Base-by-base conservation (phyloP, 2,329 filamentous ascomycete genomes). In the Penicillium sclerotiorum region DNA sequence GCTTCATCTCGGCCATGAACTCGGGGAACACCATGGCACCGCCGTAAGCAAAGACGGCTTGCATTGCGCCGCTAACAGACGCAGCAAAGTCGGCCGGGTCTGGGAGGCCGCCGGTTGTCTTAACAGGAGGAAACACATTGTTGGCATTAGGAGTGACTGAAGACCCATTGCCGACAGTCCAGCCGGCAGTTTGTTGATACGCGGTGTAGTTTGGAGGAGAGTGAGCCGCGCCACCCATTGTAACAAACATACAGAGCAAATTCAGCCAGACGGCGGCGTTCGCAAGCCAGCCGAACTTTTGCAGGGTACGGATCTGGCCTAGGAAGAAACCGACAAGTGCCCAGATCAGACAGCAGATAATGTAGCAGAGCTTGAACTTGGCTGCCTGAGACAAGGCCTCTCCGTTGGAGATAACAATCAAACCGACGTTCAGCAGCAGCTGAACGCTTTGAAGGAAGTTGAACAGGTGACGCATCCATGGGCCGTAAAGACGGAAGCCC, bases 21-120 rank as follows among this genome's bases (percentile, higher is more conserved):
- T 77, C 73, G 28, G 70, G 66, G 60, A 78, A 80, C 1, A 79
- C 61, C 52, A 71, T 73, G 4, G 73, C 68, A 20, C 75, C 75
- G 33, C 73, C 73, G 50, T 76, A 77, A 13, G 52, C 45, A 22
- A 52, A 55, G 6, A 18, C 72, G 61, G 54, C 50, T 45, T 59
- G 39, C 50, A 49, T 50, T 20, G 52, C 51, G 39, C 47, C 50
- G 23, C 37, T 45, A 12, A 56, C 36, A 5, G 47, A 46, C n/a
- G 36, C 49, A 8, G 23, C 32, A 12, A 53, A 53, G 17, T 43
- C 27, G 21, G 15, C 13, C 17, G 45, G 27, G 15, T 52, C 47
- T 17, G 53, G 46, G 12, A 58, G 67, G 73, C 25, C 76, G 67
- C 9, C 67, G 62, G 42, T 74, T 65, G 69, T 73, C 73, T 13